Evolutionary conservation across 2,329 filamentous ascomycete genomes (phyloP).

Genomic region (Trichophyton simii): DNA sequence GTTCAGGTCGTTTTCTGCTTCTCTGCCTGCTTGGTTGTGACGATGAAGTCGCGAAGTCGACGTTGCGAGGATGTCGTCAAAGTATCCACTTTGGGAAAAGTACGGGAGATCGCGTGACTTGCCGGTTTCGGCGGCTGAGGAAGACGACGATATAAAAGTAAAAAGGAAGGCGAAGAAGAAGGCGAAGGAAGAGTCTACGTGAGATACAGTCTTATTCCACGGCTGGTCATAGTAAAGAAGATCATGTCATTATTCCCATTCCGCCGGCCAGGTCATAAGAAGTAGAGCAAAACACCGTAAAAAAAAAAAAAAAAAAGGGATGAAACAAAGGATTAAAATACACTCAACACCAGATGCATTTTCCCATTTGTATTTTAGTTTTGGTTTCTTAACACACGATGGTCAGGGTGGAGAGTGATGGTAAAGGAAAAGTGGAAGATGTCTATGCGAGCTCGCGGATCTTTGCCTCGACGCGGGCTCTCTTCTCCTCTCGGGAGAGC

Average conservation of each 20-base stretch:
- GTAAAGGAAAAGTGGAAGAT: not conserved
- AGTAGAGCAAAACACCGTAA: slow-evolving; percentile 2
- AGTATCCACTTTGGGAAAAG: not conserved
- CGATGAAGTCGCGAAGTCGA: not conserved
- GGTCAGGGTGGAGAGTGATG: not conserved
- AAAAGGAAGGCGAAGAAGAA: not conserved
- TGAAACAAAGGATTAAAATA: not conserved
- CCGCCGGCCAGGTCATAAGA: not conserved
- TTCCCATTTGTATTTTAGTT: not conserved
- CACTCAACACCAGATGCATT: slow-evolving; percentile 2
- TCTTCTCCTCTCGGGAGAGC: slow-evolving; percentile 72
- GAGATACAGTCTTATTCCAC: not conserved
- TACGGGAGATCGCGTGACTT: not conserved
- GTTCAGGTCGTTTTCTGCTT: not conserved
- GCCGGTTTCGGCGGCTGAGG: too few species aligned
- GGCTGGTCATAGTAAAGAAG: not conserved
- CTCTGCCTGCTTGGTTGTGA: not conserved
- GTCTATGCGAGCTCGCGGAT: slow-evolving; percentile 60
- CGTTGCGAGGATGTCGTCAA: not conserved
- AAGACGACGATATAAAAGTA: not conserved
- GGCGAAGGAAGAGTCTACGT: not conserved
- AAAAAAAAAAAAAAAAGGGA: not conserved
- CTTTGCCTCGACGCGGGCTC: slow-evolving; percentile 73
- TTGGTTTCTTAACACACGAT: not conserved
- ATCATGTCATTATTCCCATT: slow-evolving; percentile 3